Evolutionary conservation across 306 rosid species (phyloP), one percentile per base, ranked within the genome.

Genomic region (Begonia fuchsioides): DNA sequence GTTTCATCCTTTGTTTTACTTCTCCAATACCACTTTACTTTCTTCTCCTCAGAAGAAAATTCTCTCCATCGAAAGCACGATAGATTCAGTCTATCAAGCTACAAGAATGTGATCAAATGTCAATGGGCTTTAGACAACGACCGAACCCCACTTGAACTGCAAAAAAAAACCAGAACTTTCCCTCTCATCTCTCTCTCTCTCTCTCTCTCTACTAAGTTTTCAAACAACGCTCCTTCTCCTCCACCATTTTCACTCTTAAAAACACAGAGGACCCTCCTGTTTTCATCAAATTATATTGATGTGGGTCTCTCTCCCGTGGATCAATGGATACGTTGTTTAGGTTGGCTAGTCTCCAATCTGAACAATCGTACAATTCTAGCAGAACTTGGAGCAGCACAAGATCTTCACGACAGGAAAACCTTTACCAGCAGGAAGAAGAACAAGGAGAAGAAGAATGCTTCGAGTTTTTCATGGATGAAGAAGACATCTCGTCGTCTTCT

Each of bases 251-350:
- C 45, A 13, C 32, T 32, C 45, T 38, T 52, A 18, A 18, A 48
- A 49, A 49, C 52, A 1, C 52, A 49, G 5, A 5, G 11, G 51
- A 26, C 0, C 52, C 12, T 3, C 38, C 52, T 32, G 3, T 11
- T 20, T 32, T 17, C 52, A 41, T 11, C 14, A 41, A n/a, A 10
- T 41, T 41, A 41, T 58, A 17, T 58, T 48, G 47, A 49, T 58
- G 62, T 58, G 53, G 62, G 47, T 58, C 39, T 67, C 48, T 50
- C 44, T 44, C 6, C n/a, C 4, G 12, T 52, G 60, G 59, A 60
- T 81, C 75, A 76, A 90, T 90, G 98, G 98, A 90, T 79, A 82
- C 98, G 54, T 85, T 90, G 83, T 90, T 85, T 72, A 82, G 93
- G 58, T 64, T 85, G 4, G 87, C 79, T 20, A 81, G 65, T 73